These are phyloP conservation scores for Aspergillus transmontanensis DNA, from an alignment of 2,329 filamentous ascomycete genomes.

Conservation along the genomic window DNA sequence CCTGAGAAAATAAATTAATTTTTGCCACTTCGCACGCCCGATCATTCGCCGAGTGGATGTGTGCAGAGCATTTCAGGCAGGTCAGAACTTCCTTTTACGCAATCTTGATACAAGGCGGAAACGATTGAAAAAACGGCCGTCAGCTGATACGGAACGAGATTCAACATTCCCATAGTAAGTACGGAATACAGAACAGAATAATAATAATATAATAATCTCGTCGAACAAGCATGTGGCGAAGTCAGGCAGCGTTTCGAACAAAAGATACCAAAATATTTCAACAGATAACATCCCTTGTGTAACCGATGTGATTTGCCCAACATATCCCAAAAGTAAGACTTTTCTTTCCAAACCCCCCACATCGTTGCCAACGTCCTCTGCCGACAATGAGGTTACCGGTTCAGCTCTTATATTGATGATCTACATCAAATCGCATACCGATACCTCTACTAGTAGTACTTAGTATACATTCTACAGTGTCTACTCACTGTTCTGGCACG, in stretches of 20 bases:
- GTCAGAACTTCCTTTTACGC: not conserved
- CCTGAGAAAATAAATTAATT: not conserved
- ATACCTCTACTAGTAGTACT: not conserved
- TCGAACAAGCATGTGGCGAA: not conserved
- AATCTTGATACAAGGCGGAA: not conserved
- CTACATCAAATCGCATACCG: not conserved
- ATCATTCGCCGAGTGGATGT: not conserved
- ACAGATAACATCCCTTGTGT: not conserved
- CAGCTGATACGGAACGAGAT: not conserved
- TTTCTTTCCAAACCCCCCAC: not conserved
- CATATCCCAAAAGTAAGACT: not conserved
- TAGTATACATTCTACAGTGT: not conserved
- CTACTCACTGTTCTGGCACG: not conserved
- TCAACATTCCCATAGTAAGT: not conserved
- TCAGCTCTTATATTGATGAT: not conserved
- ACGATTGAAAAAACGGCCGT: not conserved
- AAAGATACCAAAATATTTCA: not conserved
- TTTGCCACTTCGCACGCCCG: not conserved
- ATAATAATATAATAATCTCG: not conserved
- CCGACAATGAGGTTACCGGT: slow-evolving; percentile 1
- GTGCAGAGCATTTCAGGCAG: not conserved
- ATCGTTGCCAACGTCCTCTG: not conserved
- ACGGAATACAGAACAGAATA: not conserved
- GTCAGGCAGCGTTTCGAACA: not conserved
- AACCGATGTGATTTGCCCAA: not conserved